These are phyloP conservation scores for Pythium dissimile DNA, from an alignment of 352 stramenopile species.

Conservation along the genomic window DNA sequence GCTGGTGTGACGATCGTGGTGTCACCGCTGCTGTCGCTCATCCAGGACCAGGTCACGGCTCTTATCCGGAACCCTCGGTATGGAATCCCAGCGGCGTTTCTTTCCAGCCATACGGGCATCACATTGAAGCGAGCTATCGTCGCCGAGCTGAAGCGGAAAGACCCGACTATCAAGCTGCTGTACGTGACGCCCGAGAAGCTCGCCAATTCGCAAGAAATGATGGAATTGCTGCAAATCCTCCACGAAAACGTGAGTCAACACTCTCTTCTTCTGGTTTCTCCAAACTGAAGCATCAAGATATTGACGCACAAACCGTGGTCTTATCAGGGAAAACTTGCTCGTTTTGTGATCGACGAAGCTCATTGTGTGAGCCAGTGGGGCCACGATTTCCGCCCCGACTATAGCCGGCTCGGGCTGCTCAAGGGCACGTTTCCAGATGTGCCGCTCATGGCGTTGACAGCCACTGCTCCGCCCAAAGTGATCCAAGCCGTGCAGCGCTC, in stretches of 20 bases:
- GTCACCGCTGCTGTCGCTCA: constrained; percentile 92
- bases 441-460: constrained; percentile 93
- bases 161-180: constrained; percentile 81
- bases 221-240: constrained; percentile 52
- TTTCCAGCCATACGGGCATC: constrained; percentile 73
- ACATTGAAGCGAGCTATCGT: constrained; percentile 63
- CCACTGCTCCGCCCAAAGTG: constrained; percentile 84
- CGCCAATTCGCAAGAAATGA: constrained; percentile 67
- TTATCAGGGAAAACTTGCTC: constrained; percentile 67
- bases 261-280: neutral
- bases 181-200: constrained; percentile 97
- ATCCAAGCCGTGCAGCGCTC: constrained; percentile 74
- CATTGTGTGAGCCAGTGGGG: constrained; percentile 90
- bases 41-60: constrained; percentile 91
- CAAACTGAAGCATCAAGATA: neutral
- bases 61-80: constrained; percentile 60
- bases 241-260: constrained; percentile 33
- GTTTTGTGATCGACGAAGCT: constrained; percentile 95
- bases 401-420: constrained; percentile 90
- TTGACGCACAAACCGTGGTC: too few relatives aligned
- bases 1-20: constrained; percentile 91
- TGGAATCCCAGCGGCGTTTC: constrained; percentile 64
- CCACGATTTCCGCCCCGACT: constrained; percentile 90
- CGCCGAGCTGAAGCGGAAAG: constrained; percentile 77
- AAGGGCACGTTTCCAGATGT: constrained; percentile 89